Base-by-base conservation (phyloP, 495 filamentous ascomycete species). In the Pseudomonodictys pantanalensis region DNA sequence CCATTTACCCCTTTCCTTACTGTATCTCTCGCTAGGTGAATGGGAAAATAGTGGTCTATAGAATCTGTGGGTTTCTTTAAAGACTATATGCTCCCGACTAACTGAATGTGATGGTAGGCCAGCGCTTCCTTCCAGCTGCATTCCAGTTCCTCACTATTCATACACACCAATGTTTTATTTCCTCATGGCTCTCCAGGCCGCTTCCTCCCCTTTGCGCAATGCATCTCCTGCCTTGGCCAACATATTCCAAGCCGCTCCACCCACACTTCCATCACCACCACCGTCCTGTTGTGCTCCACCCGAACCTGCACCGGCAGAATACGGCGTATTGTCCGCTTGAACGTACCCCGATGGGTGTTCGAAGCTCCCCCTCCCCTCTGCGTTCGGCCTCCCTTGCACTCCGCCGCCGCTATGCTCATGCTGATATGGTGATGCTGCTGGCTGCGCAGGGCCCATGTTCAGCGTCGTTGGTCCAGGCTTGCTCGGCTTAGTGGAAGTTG, bases 31-130 rank as follows among this genome's bases (percentile, higher is more conserved):
- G 33, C 33, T 62, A 58, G 60, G 47, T 39, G 39, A 38, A 35
- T 15, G 55, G 54, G 49, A 53, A 64, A 64, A 64, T 48, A 58
- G 54, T 48, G 44, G 61, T 53, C 32, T 28, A 59, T 64, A 64
- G 47, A 64, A 28, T 29, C 35, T 45, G 45, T 41, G 49, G 47
- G 35, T 64, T 64, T 48, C 42, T 46, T 59, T n/a, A n/a, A n/a
- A n/a, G n/a, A 49, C 23, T 5, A 46, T 20, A 56, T n/a, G 7
- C 1, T 50, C 1, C 29, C 35, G 49, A 51, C 38, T 51, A 41
- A n/a, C 15, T 45, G 43, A 8, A 29, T 53, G 51, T 62, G 59
- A 50, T 55, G 33, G 25, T 39, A 49, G n/a, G n/a, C n/a, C n/a
- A n/a, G n/a, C n/a, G n/a, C n/a, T n/a, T n/a, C n/a, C n/a, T n/a